A percentile compares a stretch with the other conserved stretches of the same genome.
phyloP scores from a whole-genome alignment of 352 stramenopile species.

The Phytophthora europaea region DNA sequence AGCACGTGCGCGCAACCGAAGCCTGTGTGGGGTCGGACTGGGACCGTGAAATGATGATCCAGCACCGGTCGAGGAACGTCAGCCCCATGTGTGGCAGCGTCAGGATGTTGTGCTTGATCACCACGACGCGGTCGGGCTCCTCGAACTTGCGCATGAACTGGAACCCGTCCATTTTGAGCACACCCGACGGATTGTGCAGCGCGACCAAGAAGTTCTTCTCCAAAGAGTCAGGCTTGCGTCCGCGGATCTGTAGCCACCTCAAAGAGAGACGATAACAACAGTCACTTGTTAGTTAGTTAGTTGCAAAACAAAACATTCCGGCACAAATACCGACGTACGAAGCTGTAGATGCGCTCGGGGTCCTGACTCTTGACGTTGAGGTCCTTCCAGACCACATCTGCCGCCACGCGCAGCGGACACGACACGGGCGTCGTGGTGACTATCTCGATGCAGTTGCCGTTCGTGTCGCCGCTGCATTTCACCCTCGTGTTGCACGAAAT shows the following conservation, averaged over 20 bases:
- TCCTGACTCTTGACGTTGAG: constrained; percentile 43
- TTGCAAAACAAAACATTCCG: background rate
- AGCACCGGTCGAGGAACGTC: constrained; percentile 40
- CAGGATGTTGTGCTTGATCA: constrained; percentile 42
- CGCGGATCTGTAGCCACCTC: constrained; percentile 29
- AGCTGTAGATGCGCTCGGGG: constrained; percentile 46
- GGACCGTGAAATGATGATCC: constrained; percentile 46
- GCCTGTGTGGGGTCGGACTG: constrained; percentile 36
- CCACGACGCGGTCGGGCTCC: constrained; percentile 39
- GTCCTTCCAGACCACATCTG: constrained; percentile 42
- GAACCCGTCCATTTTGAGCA: constrained; percentile 39
- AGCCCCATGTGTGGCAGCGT: constrained; percentile 38
- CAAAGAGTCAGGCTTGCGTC: constrained; percentile 39
- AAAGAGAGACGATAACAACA: background rate
- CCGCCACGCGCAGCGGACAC: constrained; percentile 24
- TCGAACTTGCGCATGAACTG: constrained; percentile 51
- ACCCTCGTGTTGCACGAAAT: constrained; percentile 45
- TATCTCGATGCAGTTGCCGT: constrained; percentile 43
- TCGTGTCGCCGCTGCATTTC: constrained; percentile 28
- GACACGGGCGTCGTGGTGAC: constrained; percentile 40
- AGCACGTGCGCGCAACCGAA: constrained; percentile 41
- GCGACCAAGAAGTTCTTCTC: constrained; percentile 52
- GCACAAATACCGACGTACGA: constrained; percentile 25
- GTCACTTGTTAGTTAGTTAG: background rate
- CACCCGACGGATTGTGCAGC: constrained; percentile 37